Evolutionary conservation across 2,329 filamentous ascomycete genomes (phyloP), one percentile per base, ranked within the genome.

Genomic region (Epichloe hybrida): DNA sequence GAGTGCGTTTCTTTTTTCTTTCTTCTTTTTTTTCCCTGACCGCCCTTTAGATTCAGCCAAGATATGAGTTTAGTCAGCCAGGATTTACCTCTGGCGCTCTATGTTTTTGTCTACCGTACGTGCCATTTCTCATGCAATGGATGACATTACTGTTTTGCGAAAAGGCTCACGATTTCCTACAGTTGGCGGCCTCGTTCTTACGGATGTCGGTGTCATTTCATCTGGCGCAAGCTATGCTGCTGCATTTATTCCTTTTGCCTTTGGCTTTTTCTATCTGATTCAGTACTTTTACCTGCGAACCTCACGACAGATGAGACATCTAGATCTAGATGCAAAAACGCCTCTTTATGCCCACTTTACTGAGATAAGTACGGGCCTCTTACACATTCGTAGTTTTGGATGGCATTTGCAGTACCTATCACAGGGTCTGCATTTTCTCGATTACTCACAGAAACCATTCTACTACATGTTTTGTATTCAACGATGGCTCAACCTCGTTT

Each of bases 401-500:
- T 63, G 59, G 60, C 34, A 53, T 27, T 27, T 13, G 0, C 31
- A 54, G 1, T 62, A 57, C 34, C 50, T 52, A 5, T 48, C 54
- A 9, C 54, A 54, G 5, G 53, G 56, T 34, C 40, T 38, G 27
- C 46, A 36, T 31, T 40, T 55, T 45, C 63, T 78, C 6, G 73
- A 57, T 48, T 46, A 50, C 2, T 64, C 60, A 0, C 63, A 65
- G 40, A 51, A 55, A 20, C 62, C 62, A 0, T 60, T 55, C 7
- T 64, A 77, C 51, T 61, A 75, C 8, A 65, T 75, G 13, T 70
- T 66, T 47, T 68, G 69, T n/a, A 69, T 76, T 11, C 74, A 76
- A 54, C 63, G 69, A 21, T 77, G 73, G 72, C 62, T 77, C 1
- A 68, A 63, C 0, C 58, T 77, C 4, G 70, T 73, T 2, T 58